Evolutionary conservation across 306 rosid genomes (phyloP).

Genomic region (Fragaria ananassa): DNA sequence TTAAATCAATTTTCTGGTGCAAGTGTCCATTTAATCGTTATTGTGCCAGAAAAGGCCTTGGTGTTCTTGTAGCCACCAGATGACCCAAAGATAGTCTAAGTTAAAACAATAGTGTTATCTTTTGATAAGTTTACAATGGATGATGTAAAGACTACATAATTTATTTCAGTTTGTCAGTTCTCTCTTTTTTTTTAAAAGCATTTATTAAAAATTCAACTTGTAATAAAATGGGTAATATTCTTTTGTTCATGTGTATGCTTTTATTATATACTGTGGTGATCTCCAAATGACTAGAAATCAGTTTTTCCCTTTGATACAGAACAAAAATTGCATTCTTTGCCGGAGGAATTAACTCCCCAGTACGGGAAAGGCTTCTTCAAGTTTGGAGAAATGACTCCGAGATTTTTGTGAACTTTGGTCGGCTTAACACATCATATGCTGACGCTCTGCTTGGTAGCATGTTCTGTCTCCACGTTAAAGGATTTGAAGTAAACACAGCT

Average conservation of each 20-base stretch:
- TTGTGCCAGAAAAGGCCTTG: not conserved
- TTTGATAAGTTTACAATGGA: slow-evolving; percentile 2
- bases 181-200: not conserved
- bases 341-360: slow-evolving; percentile 63
- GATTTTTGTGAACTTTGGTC: slow-evolving; percentile 68
- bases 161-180: not conserved
- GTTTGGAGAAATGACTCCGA: slow-evolving; percentile 71
- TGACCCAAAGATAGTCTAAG: slow-evolving; percentile 11
- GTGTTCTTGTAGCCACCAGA: not conserved
- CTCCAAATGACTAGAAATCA: slow-evolving; percentile 9
- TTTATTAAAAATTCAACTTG: not conserved
- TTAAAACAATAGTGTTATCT: not conserved
- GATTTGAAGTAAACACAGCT: slow-evolving; percentile 86
- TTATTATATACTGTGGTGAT: slow-evolving; percentile 3
- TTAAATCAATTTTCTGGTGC: slow-evolving; percentile 18
- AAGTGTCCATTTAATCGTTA: not conserved
- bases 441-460: slow-evolving; percentile 71
- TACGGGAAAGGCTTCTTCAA: slow-evolving; percentile 44
- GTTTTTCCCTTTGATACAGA: slow-evolving; percentile 33
- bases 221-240: no score
- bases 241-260: not conserved
- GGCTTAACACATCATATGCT: slow-evolving; percentile 73
- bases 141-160: not conserved
- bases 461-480: slow-evolving; percentile 88
- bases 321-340: slow-evolving; percentile 79